Percentiles rank a stretch among this genome's conserved stretches.
These are phyloP conservation scores for Hericium alpestre DNA, from an alignment of 768 basidiomycete species.

Conservation along the genomic window DNA sequence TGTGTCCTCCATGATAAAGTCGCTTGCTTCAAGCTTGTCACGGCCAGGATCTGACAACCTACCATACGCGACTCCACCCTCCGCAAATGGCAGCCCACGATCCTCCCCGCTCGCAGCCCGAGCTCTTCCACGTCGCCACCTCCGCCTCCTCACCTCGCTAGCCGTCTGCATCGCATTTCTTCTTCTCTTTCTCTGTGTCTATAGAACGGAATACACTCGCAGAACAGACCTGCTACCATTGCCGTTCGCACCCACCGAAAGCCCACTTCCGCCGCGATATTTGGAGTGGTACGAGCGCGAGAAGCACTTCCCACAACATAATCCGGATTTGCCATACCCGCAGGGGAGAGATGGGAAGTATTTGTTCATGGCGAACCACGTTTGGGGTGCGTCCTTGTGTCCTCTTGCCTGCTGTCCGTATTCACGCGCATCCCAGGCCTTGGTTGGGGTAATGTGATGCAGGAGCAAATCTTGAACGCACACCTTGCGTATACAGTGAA, in stretches of 20 bases:
- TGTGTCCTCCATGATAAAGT: not conserved
- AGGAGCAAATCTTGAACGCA: constrained; percentile 45
- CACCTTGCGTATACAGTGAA: constrained; percentile 36
- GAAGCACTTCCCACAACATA: constrained; percentile 5
- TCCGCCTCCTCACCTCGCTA: not conserved
- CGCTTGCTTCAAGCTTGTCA: no score
- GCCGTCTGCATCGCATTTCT: not conserved
- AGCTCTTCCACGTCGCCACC: not conserved
- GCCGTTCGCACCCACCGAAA: not conserved
- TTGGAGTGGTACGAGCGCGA: constrained; percentile 5
- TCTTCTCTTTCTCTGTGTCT: not conserved
- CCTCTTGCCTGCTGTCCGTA: not conserved
- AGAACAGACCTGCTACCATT: not conserved
- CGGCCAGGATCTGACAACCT: no score
- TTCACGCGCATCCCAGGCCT: constrained; percentile 21
- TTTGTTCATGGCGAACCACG: constrained; percentile 8
- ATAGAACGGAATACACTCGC: not conserved
- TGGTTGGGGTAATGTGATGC: constrained; percentile 56
- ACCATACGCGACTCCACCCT: no score
- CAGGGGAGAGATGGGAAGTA: constrained; percentile 10
- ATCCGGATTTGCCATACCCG: constrained; percentile 4
- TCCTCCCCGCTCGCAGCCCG: not conserved
- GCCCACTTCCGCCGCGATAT: constrained; percentile 3
- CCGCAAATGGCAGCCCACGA: no score
- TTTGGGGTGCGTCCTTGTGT: not conserved